phyloP scores from a whole-genome alignment of 2,329 filamentous ascomycete genomes.

The Thielaviopsis musarum region DNA sequence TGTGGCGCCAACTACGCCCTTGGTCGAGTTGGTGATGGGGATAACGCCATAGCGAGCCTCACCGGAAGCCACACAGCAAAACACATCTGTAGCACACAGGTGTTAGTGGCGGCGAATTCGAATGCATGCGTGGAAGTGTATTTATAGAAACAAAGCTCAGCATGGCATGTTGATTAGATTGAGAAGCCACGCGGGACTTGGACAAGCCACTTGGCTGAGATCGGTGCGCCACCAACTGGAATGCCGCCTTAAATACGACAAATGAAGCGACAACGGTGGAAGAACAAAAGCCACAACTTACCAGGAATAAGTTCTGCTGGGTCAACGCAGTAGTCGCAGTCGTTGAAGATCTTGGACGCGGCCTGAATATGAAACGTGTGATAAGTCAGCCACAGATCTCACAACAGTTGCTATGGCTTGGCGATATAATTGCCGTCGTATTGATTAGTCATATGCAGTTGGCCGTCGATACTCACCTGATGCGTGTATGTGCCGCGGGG shows the following conservation, averaged over 20 bases:
- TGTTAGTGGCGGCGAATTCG: not conserved
- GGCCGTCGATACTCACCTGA: slow-evolving; percentile 23
- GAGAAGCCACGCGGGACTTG: not conserved
- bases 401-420: slow-evolving; percentile 9
- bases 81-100: slow-evolving; percentile 46
- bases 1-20: slow-evolving; percentile 80
- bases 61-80: slow-evolving; percentile 55
- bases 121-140: not conserved
- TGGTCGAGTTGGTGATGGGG: slow-evolving; percentile 91
- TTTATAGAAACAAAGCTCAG: not conserved
- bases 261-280: not conserved
- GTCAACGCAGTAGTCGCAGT: slow-evolving; percentile 28
- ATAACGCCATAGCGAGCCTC: slow-evolving; percentile 59
- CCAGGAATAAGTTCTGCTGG: slow-evolving; percentile 36
- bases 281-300: slow-evolving; percentile 15
- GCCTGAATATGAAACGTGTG: slow-evolving; percentile 20
- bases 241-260: slow-evolving; percentile 8
- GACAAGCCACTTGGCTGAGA: not conserved
- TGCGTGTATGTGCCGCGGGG: slow-evolving; percentile 33
- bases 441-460: not conserved
- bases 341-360: slow-evolving; percentile 30
- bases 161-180: slow-evolving; percentile 19
- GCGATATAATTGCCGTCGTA: not conserved
- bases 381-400: slow-evolving; percentile 12
- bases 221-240: not conserved